A percentile compares a stretch with the other conserved stretches of the same genome.
These are phyloP conservation scores for Fusarium transvaalense DNA, from an alignment of 2,329 filamentous ascomycete species.

Conservation along the genomic window DNA sequence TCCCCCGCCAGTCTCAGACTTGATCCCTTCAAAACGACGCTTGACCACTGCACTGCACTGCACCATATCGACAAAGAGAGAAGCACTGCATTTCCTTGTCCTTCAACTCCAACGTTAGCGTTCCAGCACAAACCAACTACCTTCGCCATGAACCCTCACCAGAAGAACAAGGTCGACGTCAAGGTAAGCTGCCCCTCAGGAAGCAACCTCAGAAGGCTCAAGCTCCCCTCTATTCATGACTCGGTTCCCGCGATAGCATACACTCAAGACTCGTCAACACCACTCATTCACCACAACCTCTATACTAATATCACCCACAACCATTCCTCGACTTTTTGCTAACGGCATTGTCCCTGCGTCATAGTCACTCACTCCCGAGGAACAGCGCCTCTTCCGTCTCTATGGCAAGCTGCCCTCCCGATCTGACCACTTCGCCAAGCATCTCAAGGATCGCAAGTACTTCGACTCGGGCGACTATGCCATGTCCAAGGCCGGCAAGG, in stretches of 20 bases:
- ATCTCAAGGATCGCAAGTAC: constrained; percentile 99
- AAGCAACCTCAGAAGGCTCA: constrained; percentile 36
- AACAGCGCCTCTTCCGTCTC: constrained; percentile 95
- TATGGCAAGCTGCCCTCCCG: constrained; percentile 98
- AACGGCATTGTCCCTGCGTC: constrained; percentile 25
- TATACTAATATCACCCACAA: constrained; percentile 4
- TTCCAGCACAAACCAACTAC: constrained; percentile 9
- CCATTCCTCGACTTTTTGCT: constrained; percentile 27
- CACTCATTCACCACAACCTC: background rate
- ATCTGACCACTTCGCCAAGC: constrained; percentile 96
- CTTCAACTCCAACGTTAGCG: constrained; percentile 4
- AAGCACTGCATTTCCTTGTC: constrained; percentile 11
- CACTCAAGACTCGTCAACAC: background rate
- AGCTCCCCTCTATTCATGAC: constrained; percentile 30
- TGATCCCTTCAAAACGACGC: constrained; percentile 41
- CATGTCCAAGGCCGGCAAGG: constrained; percentile 97
- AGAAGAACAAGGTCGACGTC: constrained; percentile 98
- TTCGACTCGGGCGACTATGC: constrained; percentile 98
- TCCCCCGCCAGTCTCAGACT: constrained; percentile 41
- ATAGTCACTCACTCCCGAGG: constrained; percentile 91
- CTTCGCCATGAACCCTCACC: constrained; percentile 86
- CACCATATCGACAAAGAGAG: constrained; percentile 2
- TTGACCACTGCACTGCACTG: constrained; percentile 8
- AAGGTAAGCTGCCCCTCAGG: constrained; percentile 72
- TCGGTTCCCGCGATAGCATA: constrained; percentile 20